Base-by-base conservation (phyloP, 768 basidiomycete species). In the Myochromella boudieri region DNA sequence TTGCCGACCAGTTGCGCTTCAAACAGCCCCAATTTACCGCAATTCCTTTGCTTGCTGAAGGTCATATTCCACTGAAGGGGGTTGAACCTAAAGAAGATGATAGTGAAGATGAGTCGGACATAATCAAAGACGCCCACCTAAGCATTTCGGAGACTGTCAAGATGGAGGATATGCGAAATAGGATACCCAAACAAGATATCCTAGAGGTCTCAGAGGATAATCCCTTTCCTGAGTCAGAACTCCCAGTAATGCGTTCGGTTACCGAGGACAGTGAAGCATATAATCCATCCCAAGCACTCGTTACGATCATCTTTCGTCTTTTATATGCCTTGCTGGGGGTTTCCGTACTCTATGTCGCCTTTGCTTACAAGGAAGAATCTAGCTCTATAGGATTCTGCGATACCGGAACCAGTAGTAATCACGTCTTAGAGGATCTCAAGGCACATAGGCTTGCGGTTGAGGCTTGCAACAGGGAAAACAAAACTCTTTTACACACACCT, bases 361-460 rank as follows among this genome's bases (percentile, higher is more conserved):
- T 72, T 56, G 70, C 71, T 14, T 87, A 81, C 71, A 91, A 90
- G 67, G 49, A 54, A 10, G 81, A 86, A 54, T 90, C 90, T 4
- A 69, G 82, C 2, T 62, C 72, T 9, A 82, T 93, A 54, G 91
- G 91, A 4, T 93, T 81, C 64, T 93, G 91, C 59, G 81, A 88
- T 52, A 65, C 77, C 27, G 84, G 79, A 15, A 78, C 63, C 46
- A 68, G 72, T 53, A 85, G 82, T 22, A 93, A 86, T 61, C 62
- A 55, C 18, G 68, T 69, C 2, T 65, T 91, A 40, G 78, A 80
- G 47, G 67, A 63, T 11, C 55, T 82, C 15, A 71, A 75, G 34
- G 67, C 66, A 4, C 67, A 67, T 33, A 65, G 77, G 44, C 58
- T 66, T n/a, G 75, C 76, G 27, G 66, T 77, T 11, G 74, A 78